phyloP scores from a whole-genome alignment of 495 filamentous ascomycete genomes.

The Aspergillus bridgeri region DNA sequence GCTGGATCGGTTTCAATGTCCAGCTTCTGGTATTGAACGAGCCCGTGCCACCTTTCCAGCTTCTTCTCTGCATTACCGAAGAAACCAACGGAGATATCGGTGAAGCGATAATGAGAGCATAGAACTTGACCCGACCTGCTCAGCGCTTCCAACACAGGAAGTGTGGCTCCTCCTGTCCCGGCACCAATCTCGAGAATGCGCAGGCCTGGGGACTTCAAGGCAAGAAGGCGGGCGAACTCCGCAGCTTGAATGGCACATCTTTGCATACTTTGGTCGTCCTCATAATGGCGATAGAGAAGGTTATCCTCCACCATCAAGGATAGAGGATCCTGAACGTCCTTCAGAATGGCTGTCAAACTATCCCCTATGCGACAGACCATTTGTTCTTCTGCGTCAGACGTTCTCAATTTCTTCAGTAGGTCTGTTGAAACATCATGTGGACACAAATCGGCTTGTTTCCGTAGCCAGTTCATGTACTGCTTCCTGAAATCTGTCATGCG shows the following conservation, averaged over 20 bases:
- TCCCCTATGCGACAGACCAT: constrained; percentile 6
- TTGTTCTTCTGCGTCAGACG: constrained; percentile 1
- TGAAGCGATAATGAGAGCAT: too few species aligned
- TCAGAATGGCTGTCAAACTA: neutral
- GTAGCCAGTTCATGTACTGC: neutral
- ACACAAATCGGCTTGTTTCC: neutral
- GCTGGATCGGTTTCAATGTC: constrained; percentile 33
- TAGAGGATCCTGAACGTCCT: neutral
- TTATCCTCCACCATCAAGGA: constrained; percentile 26
- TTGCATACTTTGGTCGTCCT: constrained; percentile 7
- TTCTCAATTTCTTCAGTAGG: neutral
- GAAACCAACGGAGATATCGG: constrained; percentile 41
- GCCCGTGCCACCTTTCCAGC: constrained; percentile 14
- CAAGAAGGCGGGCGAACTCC: too few species aligned
- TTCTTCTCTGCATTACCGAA: constrained; percentile 20
- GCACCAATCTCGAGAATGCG: too few species aligned
- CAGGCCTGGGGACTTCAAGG: too few species aligned
- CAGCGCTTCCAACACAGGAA: too few species aligned
- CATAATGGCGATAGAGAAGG: constrained; percentile 17
- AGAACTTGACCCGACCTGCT: too few species aligned
- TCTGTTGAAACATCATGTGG: too few species aligned
- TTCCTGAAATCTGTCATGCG: neutral
- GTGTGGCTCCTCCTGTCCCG: too few species aligned
- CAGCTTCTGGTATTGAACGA: constrained; percentile 37
- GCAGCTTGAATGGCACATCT: too few species aligned